These are phyloP conservation scores for Parsonsia alboflavescens DNA, from an alignment of 257 asterid species.

Conservation along the genomic window DNA sequence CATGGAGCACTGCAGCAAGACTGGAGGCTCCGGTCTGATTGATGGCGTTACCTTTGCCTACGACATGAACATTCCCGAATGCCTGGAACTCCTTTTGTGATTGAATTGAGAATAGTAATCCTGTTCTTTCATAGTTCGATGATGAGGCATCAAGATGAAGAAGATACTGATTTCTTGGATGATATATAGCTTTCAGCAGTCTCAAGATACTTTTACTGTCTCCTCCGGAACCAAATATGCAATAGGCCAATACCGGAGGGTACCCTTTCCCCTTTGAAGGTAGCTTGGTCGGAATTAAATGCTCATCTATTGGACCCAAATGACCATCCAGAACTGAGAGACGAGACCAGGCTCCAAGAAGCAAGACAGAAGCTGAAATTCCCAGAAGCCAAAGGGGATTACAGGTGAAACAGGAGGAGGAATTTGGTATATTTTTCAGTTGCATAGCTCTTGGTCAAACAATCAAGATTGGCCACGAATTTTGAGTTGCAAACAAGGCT, in stretches of 20 bases:
- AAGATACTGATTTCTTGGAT: constrained; percentile 58
- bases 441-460: constrained; percentile 2
- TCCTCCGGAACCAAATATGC: constrained; percentile 45
- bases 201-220: constrained; percentile 42
- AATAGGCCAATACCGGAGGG: constrained; percentile 50
- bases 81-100: constrained; percentile 28
- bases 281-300: constrained; percentile 12
- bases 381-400: constrained; percentile 26
- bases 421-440: constrained; percentile 3
- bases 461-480: neutral
- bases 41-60: constrained; percentile 36
- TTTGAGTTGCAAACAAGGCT: neutral
- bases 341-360: constrained; percentile 24
- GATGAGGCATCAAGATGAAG: constrained; percentile 42
- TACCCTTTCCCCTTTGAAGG: constrained; percentile 32
- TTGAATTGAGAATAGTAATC: constrained; percentile 22
- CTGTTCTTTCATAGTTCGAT: constrained; percentile 24
- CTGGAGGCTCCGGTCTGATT: constrained; percentile 46
- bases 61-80: constrained; percentile 51
- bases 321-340: neutral
- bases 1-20: constrained; percentile 52
- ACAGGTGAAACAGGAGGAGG: constrained; percentile 16
- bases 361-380: constrained; percentile 16
- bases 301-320: constrained; percentile 15
- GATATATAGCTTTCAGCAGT: constrained; percentile 41